A percentile compares a stretch with the other conserved stretches of the same genome.
These are phyloP conservation scores for Leccinum pellstonianum DNA, from an alignment of 768 basidiomycete species.

Conservation along the genomic window DNA sequence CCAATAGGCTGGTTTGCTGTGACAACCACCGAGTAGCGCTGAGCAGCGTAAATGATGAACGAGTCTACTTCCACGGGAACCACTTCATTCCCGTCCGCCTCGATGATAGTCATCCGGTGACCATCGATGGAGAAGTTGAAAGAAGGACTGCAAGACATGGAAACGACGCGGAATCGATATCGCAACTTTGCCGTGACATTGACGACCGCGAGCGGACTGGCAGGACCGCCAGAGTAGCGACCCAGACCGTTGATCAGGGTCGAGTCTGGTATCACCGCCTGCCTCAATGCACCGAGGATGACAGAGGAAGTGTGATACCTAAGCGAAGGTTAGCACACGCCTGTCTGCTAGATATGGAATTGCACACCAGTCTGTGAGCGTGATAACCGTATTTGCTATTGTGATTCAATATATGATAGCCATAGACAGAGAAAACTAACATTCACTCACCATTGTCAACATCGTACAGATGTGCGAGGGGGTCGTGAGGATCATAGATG, in stretches of 20 bases:
- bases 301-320: constrained; percentile 39
- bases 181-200: constrained; percentile 40
- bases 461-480: constrained; percentile 40
- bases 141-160: constrained; percentile 46
- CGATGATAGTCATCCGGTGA: constrained; percentile 52
- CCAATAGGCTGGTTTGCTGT: constrained; percentile 43
- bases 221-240: constrained; percentile 43
- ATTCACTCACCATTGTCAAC: constrained; percentile 42
- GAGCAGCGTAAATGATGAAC: constrained; percentile 32
- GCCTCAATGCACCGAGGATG: constrained; percentile 6
- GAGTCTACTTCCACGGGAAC: constrained; percentile 43
- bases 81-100: constrained; percentile 47
- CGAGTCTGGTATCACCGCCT: constrained; percentile 32
- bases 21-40: constrained; percentile 47
- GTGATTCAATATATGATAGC: background rate
- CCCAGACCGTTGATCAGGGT: constrained; percentile 55
- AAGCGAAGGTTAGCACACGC: constrained; percentile 10
- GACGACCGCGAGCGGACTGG: constrained; percentile 42
- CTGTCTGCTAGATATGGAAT: background rate
- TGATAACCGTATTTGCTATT: constrained; percentile 43
- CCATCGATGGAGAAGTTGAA: constrained; percentile 47
- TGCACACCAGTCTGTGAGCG: constrained; percentile 47
- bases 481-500: constrained; percentile 46
- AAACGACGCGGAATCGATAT: constrained; percentile 56
- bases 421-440: background rate